These are phyloP conservation scores for Teratosphaeria destructans DNA, from an alignment of 2,329 filamentous ascomycete genomes.

Conservation along the genomic window DNA sequence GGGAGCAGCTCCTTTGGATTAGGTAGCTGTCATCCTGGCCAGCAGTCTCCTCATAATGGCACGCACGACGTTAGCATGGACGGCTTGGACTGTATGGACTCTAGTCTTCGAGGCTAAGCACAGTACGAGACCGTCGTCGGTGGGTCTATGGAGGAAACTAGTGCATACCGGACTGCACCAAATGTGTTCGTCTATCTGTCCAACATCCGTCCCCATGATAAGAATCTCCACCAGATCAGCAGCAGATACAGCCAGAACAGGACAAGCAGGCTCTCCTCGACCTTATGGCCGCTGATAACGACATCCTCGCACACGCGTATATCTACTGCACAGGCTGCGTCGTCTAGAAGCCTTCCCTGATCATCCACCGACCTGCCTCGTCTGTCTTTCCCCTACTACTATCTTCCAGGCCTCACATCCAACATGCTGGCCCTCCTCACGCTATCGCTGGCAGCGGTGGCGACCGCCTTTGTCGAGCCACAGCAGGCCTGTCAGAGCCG, in stretches of 20 bases:
- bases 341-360: not conserved
- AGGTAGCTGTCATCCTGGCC: too few relatives aligned
- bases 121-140: not conserved
- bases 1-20: too few relatives aligned
- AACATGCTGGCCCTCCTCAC: not conserved
- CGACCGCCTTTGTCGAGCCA: not conserved
- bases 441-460: not conserved
- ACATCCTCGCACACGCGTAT: not conserved
- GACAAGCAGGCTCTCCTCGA: not conserved
- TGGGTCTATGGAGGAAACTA: not conserved
- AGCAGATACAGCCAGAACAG: not conserved
- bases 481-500: not conserved
- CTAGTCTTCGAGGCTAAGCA: not conserved
- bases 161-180: not conserved
- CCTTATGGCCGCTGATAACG: not conserved
- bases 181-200: not conserved
- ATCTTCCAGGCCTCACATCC: not conserved
- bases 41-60: too few relatives aligned
- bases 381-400: not conserved
- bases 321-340: not conserved
- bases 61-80: too few relatives aligned
- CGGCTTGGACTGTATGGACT: too few relatives aligned
- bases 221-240: not conserved
- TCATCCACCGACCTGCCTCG: not conserved
- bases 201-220: not conserved